Evolutionary conservation across 345 rosid species (phyloP).

Genomic region (Excoecaria agallocha): DNA sequence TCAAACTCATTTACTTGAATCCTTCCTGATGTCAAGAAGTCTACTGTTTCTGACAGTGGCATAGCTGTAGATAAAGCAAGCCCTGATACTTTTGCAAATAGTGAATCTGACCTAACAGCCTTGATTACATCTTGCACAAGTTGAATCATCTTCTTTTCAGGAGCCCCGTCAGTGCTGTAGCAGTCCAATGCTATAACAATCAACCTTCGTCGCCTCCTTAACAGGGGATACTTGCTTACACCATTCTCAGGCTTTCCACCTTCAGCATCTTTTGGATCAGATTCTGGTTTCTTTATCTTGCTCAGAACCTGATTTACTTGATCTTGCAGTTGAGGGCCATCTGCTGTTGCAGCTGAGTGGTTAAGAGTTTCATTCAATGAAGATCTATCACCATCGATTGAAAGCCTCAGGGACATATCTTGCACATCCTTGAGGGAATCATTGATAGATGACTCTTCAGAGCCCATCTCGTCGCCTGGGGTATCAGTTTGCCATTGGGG

Average conservation of each 20-base stretch:
- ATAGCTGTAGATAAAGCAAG: constrained; percentile 80
- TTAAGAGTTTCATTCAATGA: constrained; percentile 59
- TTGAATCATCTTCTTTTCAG: constrained; percentile 58
- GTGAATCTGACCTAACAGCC: constrained; percentile 60
- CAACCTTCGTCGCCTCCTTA: constrained; percentile 70
- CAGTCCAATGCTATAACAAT: constrained; percentile 77
- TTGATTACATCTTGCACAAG: constrained; percentile 60
- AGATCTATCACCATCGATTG: constrained; percentile 80
- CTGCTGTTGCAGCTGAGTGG: constrained; percentile 32
- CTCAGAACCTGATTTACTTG: constrained; percentile 69
- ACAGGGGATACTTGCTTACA: constrained; percentile 65
- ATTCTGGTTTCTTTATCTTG: constrained; percentile 61
- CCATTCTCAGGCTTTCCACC: constrained; percentile 48
- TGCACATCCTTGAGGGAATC: constrained; percentile 91
- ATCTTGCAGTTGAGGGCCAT: constrained; percentile 51
- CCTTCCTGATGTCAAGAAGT: constrained; percentile 58
- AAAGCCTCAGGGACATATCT: constrained; percentile 92
- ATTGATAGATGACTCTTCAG: constrained; percentile 59
- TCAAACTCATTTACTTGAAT: constrained; percentile 77
- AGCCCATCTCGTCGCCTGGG: constrained; percentile 57
- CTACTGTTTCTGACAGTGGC: constrained; percentile 59
- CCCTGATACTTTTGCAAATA: constrained; percentile 60
- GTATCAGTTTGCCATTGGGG: constrained; percentile 95
- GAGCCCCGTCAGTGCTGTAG: constrained; percentile 59
- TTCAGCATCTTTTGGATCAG: constrained; percentile 42